Conservation (phyloP, 441 rosid genomes). For the Pelargonium myrrhifolium region DNA sequence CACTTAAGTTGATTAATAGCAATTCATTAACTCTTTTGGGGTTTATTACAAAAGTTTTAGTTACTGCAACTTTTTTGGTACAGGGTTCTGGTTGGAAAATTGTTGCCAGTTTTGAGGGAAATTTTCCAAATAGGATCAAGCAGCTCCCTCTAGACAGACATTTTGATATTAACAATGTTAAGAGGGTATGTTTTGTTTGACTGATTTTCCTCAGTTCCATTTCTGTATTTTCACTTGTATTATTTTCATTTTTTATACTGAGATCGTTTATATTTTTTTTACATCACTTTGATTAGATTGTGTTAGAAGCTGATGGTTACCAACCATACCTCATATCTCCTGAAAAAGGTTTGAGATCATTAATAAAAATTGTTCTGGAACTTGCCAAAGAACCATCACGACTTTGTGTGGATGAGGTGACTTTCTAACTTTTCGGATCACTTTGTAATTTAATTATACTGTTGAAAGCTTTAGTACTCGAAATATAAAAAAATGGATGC, state of each 20-base stretch:
- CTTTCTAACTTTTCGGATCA: too few species aligned
- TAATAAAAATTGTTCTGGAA: slow-evolving; percentile 87
- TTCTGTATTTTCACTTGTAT: too few species aligned
- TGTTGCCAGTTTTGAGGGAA: slow-evolving; percentile 95
- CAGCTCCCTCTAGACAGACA: slow-evolving; percentile 90
- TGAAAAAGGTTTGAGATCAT: slow-evolving; percentile 89
- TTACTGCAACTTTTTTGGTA: too few species aligned
- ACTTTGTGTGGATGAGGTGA: slow-evolving; percentile 84
- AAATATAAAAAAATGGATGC: too few species aligned
- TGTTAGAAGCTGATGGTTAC: slow-evolving; percentile 94
- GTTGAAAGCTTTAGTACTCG: too few species aligned
- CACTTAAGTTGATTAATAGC: too few species aligned
- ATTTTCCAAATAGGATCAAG: slow-evolving; percentile 82
- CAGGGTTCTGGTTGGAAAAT: slow-evolving; percentile 98
- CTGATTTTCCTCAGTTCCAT: not conserved
- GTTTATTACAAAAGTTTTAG: too few species aligned
- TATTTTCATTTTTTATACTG: too few species aligned
- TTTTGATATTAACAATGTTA: slow-evolving; percentile 80
- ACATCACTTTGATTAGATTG: too few species aligned
- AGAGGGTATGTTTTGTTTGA: slow-evolving; percentile 48
- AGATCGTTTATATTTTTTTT: too few species aligned
- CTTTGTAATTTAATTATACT: too few species aligned
- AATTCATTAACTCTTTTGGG: too few species aligned
- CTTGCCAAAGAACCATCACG: slow-evolving; percentile 94
- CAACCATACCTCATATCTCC: slow-evolving; percentile 98